Percentiles rank a stretch among this genome's conserved stretches.
These are phyloP conservation scores for Trichosporon sp. DNA, from an alignment of 1,284 basidiomycete genomes.

Conservation along the genomic window DNA sequence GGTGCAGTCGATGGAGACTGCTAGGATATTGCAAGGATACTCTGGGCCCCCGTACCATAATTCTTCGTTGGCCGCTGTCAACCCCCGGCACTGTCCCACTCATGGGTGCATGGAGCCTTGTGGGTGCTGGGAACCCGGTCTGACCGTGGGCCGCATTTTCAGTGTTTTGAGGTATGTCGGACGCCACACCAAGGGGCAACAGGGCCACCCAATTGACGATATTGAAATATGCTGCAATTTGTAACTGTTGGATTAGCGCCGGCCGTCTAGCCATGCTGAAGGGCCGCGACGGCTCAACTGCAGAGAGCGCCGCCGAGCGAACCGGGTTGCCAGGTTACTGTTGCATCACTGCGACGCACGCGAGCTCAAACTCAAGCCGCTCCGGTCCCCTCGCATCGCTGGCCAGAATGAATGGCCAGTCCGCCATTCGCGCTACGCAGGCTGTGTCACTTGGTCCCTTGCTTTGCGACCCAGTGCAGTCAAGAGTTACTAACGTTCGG, in stretches of 20 bases:
- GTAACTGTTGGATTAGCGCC: conserved; percentile 12
- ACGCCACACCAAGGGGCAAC: conserved; percentile 12
- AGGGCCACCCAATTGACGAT: background rate
- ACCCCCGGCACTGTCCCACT: background rate
- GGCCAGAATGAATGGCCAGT: background rate
- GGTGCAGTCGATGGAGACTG: background rate
- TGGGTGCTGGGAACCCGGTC: background rate
- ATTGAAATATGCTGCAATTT: conserved; percentile 15
- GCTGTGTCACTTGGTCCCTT: background rate
- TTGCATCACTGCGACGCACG: background rate
- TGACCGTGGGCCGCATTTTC: conserved; percentile 4
- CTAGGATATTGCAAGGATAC: conserved; percentile 2
- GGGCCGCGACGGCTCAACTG: background rate
- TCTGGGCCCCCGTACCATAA: background rate
- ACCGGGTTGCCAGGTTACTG: conserved; percentile 7
- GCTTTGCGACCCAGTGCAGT: background rate
- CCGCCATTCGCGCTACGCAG: background rate
- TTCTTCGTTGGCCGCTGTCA: background rate
- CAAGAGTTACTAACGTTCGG: background rate
- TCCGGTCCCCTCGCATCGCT: background rate
- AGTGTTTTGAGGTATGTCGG: conserved; percentile 15
- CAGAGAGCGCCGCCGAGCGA: background rate
- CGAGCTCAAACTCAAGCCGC: background rate
- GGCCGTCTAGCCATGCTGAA: background rate
- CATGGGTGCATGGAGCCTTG: background rate